phyloP scores from a whole-genome alignment of 1,284 basidiomycete species.

The Pseudomicrostroma phylloplanum region DNA sequence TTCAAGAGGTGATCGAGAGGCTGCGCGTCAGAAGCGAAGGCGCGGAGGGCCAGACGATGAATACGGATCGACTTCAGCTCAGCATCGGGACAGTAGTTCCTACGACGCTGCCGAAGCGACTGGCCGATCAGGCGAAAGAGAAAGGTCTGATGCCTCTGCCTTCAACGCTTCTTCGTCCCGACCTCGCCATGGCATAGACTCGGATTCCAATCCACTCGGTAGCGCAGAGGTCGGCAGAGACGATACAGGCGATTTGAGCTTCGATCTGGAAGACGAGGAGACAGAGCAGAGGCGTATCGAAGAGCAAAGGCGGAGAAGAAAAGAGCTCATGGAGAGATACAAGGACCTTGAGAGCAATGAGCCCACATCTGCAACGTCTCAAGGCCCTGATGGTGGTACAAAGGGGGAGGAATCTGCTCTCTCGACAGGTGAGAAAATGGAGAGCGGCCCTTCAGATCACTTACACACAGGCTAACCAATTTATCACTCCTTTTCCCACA shows the following conservation, averaged over 20 bases:
- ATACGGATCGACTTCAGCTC: too few relatives aligned
- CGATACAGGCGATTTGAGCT: conserved; percentile 7
- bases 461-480: conserved; percentile 8
- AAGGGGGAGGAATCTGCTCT: conserved; percentile 4
- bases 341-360: not conserved
- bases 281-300: conserved; percentile 18
- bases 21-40: too few relatives aligned
- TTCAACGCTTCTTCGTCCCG: too few relatives aligned
- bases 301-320: conserved; percentile 30
- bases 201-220: too few relatives aligned
- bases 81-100: too few relatives aligned
- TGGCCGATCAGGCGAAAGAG: too few relatives aligned
- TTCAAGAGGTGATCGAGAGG: too few relatives aligned
- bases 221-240: not conserved
- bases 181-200: too few relatives aligned
- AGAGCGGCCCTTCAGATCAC: conserved; percentile 13
- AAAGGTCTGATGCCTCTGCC: too few relatives aligned
- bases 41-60: too few relatives aligned
- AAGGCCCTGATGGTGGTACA: not conserved
- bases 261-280: conserved; percentile 13
- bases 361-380: not conserved
- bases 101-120: too few relatives aligned
- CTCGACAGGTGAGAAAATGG: not conserved
- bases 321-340: conserved; percentile 26
- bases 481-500: too few relatives aligned